These are phyloP conservation scores for Fusarium sp. DNA, from an alignment of 2,329 filamentous ascomycete genomes.

Conservation along the genomic window DNA sequence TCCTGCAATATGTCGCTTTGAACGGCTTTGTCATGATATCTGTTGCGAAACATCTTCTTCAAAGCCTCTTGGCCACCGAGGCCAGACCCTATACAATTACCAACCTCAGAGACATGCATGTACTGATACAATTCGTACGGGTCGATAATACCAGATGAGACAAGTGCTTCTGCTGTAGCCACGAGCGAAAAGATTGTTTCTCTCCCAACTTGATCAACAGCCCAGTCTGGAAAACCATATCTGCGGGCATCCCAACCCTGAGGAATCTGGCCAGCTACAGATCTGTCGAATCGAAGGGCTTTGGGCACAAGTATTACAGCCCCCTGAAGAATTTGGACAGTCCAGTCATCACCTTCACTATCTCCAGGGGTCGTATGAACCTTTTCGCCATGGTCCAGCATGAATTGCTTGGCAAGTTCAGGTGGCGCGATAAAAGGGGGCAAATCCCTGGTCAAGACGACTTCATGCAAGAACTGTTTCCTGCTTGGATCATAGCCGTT, in stretches of 20 bases:
- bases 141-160: not conserved
- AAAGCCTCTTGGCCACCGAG: not conserved
- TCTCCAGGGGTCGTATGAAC: accelerated
- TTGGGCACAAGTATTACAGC: not conserved
- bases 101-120: not conserved
- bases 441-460: not conserved
- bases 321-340: not conserved
- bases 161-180: not conserved
- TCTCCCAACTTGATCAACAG: not conserved
- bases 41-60: not conserved
- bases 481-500: not conserved
- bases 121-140: not conserved
- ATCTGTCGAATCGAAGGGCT: not conserved
- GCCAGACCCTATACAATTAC: not conserved
- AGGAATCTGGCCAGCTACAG: not conserved
- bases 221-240: not conserved
- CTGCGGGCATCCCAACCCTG: too few relatives aligned
- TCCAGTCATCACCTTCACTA: not conserved
- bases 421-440: too few relatives aligned
- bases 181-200: not conserved
- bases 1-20: not conserved
- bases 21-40: not conserved
- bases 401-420: too few relatives aligned
- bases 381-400: too few relatives aligned
- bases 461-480: not conserved